Conservation (phyloP, 768 basidiomycete genomes). For the Agaricus blazei region DNA sequence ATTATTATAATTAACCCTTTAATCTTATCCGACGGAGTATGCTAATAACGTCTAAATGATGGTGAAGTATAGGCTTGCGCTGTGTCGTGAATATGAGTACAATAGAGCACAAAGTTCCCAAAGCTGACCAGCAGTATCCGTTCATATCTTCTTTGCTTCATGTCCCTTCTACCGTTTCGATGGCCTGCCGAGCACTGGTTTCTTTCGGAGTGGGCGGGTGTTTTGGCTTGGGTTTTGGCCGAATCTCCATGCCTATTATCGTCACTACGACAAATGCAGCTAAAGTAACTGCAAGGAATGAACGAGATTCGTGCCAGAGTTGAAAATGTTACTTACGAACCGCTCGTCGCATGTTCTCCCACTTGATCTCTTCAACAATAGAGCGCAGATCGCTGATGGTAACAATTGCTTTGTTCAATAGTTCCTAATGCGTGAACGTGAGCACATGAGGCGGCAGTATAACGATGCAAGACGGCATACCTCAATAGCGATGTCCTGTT, state of each 20-base stretch:
- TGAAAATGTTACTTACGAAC: conserved; percentile 48
- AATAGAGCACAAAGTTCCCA: no score
- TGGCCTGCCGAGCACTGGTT: conserved; percentile 19
- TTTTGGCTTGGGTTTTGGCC: conserved; percentile 33
- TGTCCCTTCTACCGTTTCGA: conserved; percentile 28
- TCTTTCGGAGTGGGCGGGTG: conserved; percentile 20
- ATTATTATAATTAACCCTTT: conserved; percentile 19
- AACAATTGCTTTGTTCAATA: conserved; percentile 72
- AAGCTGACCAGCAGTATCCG: background rate
- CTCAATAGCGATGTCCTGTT: conserved; percentile 81
- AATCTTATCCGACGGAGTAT: background rate
- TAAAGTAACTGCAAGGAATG: conserved; percentile 44
- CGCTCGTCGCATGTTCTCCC: conserved; percentile 84
- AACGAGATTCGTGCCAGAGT: background rate
- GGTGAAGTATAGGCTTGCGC: no score
- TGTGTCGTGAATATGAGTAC: background rate
- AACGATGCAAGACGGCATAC: conserved; percentile 26
- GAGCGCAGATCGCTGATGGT: conserved; percentile 74
- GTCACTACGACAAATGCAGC: conserved; percentile 64
- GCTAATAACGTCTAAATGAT: background rate
- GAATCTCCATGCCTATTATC: conserved; percentile 66
- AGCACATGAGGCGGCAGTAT: background rate
- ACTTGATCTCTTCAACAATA: conserved; percentile 78
- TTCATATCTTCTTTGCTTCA: conserved; percentile 26
- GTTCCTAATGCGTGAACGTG: conserved; percentile 40